Evolutionary conservation across 371 early-diverging fungal species (phyloP).

Genomic region (Mucor racemosus): DNA sequence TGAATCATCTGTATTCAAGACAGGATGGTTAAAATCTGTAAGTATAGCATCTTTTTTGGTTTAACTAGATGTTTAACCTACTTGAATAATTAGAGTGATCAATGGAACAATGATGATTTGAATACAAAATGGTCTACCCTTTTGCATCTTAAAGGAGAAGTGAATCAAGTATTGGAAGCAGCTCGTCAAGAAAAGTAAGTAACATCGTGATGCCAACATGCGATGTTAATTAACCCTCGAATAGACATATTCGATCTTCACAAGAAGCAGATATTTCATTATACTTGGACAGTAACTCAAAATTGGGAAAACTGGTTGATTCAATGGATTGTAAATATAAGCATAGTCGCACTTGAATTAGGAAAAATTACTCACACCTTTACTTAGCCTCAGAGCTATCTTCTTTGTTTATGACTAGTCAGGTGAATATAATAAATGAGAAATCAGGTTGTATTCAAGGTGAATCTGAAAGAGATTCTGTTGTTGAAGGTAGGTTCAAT

Average conservation of each 20-base stretch:
- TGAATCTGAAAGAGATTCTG: constrained; percentile 29
- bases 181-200: constrained; percentile 70
- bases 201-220: too few relatives aligned
- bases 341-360: neutral
- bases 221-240: neutral
- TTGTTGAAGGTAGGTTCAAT: constrained; percentile 24
- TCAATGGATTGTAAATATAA: constrained; percentile 33
- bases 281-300: constrained; percentile 25
- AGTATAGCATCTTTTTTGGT: neutral
- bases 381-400: constrained; percentile 37
- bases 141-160: constrained; percentile 61
- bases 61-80: neutral
- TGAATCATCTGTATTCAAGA: constrained; percentile 66
- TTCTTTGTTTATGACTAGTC: constrained; percentile 57
- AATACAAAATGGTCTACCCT: constrained; percentile 62
- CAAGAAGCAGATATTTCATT: constrained; percentile 60
- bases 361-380: neutral
- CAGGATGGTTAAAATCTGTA: constrained; percentile 63
- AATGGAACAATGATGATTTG: constrained; percentile 59
- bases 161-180: constrained; percentile 70
- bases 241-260: constrained; percentile 58
- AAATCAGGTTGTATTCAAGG: constrained; percentile 2
- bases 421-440: constrained; percentile 39
- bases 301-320: constrained; percentile 25
- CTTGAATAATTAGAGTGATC: constrained; percentile 29